These are phyloP conservation scores for Fomitopsis palustris DNA, from an alignment of 1,284 basidiomycete species.

Conservation along the genomic window DNA sequence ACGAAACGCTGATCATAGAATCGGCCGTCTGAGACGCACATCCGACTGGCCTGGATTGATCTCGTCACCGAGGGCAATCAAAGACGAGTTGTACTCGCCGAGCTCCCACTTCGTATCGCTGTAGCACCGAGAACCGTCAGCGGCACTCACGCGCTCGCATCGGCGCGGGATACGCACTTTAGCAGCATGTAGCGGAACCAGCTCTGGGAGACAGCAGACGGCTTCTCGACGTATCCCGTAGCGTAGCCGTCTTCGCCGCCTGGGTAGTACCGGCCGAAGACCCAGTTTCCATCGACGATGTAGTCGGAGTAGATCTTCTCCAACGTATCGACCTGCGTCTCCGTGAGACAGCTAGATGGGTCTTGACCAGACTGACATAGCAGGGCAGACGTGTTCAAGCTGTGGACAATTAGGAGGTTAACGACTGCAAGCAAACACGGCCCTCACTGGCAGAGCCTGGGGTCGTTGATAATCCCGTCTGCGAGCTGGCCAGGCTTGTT, in stretches of 20 bases:
- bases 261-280: slow-evolving; percentile 18
- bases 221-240: slow-evolving; percentile 5
- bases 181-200: slow-evolving; percentile 19
- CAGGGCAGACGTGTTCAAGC: slow-evolving; percentile 26
- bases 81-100: slow-evolving; percentile 14
- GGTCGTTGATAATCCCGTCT: slow-evolving; percentile 33
- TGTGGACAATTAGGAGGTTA: neutral
- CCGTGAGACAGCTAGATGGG: slow-evolving; percentile 26
- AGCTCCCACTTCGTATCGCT: slow-evolving; percentile 20
- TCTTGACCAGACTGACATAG: slow-evolving; percentile 24
- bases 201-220: slow-evolving; percentile 8
- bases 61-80: slow-evolving; percentile 13
- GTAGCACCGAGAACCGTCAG: neutral
- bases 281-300: slow-evolving; percentile 22
- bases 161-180: slow-evolving; percentile 10
- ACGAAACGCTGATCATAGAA: neutral
- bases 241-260: slow-evolving; percentile 21
- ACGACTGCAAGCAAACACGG: too few relatives aligned
- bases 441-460: slow-evolving; percentile 26
- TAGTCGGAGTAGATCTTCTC: slow-evolving; percentile 28
- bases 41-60: slow-evolving; percentile 19
- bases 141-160: neutral
- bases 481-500: slow-evolving; percentile 11
- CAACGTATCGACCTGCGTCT: slow-evolving; percentile 28
- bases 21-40: neutral